A percentile compares a stretch with the other conserved stretches of the same genome.
phyloP scores from a whole-genome alignment of 2,329 filamentous ascomycete genomes.

The Penicillium sumatraense region DNA sequence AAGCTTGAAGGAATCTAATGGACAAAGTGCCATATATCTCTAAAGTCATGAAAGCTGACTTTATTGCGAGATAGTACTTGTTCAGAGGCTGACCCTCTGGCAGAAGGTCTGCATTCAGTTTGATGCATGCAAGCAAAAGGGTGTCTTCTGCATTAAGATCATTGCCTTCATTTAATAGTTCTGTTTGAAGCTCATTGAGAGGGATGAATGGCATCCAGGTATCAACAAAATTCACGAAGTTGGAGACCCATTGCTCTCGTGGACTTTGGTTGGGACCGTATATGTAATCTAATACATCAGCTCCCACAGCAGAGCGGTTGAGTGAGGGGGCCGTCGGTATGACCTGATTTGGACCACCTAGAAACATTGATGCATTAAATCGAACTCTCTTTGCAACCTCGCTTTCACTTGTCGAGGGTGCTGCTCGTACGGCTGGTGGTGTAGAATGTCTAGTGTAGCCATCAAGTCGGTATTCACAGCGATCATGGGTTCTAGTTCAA shows the following conservation, averaged over 20 bases:
- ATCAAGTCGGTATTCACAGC: constrained; percentile 9
- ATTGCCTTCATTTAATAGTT: background rate
- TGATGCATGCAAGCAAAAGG: constrained; percentile 17
- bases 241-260: background rate
- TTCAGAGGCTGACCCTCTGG: constrained; percentile 2
- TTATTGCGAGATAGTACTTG: constrained; percentile 11
- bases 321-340: background rate
- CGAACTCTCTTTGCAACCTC: constrained; percentile 1
- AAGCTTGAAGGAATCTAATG: constrained; percentile 52
- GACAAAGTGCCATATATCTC: constrained; percentile 50
- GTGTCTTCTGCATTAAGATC: constrained; percentile 6
- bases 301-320: background rate
- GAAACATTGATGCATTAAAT: constrained; percentile 10
- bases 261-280: background rate
- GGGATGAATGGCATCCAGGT: constrained; percentile 16
- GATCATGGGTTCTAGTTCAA: constrained; percentile 1
- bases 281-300: constrained; percentile 3
- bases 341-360: constrained; percentile 8
- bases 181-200: constrained; percentile 4
- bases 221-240: constrained; percentile 9
- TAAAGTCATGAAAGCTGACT: constrained; percentile 6
- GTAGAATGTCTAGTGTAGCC: background rate
- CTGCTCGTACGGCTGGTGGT: background rate
- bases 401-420: constrained; percentile 1
- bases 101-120: background rate